A percentile compares a stretch with the other conserved stretches of the same genome.
These are phyloP conservation scores for Begonia masoniana DNA, from an alignment of 306 rosid species.

Conservation along the genomic window DNA sequence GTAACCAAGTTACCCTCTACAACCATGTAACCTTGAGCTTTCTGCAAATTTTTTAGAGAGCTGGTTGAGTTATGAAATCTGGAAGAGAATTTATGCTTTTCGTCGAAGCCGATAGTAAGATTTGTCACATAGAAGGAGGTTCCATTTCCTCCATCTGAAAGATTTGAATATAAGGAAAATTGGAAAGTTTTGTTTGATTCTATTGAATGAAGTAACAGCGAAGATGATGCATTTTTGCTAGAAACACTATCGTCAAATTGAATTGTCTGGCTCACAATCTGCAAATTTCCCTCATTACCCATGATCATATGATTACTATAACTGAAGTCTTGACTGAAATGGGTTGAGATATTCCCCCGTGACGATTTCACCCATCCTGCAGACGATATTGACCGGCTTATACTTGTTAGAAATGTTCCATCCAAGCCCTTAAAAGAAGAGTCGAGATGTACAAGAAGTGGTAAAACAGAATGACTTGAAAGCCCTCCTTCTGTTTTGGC, in stretches of 20 bases:
- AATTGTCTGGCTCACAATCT: conserved; percentile 50
- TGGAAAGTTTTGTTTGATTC: conserved; percentile 31
- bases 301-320: conserved; percentile 45
- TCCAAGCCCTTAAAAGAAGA: conserved; percentile 44
- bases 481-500: conserved; percentile 46
- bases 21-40: conserved; percentile 44
- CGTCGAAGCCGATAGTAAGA: conserved; percentile 45
- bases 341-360: conserved; percentile 50
- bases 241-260: conserved; percentile 28
- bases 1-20: conserved; percentile 36
- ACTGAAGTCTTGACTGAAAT: conserved; percentile 32
- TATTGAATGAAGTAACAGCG: conserved; percentile 7
- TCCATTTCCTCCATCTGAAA: conserved; percentile 18
- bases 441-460: conserved; percentile 30
- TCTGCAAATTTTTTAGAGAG: conserved; percentile 55
- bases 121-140: conserved; percentile 21
- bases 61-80: conserved; percentile 27
- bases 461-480: conserved; percentile 20
- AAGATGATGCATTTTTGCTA: conserved; percentile 20
- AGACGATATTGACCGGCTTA: conserved; percentile 39
- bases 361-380: conserved; percentile 73
- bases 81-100: conserved; percentile 12
- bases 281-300: conserved; percentile 32
- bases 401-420: conserved; percentile 51
- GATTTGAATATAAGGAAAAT: conserved; percentile 25